Evolutionary conservation across 208 protist species (phyloP).

Genomic region (Angomonas deanei): DNA sequence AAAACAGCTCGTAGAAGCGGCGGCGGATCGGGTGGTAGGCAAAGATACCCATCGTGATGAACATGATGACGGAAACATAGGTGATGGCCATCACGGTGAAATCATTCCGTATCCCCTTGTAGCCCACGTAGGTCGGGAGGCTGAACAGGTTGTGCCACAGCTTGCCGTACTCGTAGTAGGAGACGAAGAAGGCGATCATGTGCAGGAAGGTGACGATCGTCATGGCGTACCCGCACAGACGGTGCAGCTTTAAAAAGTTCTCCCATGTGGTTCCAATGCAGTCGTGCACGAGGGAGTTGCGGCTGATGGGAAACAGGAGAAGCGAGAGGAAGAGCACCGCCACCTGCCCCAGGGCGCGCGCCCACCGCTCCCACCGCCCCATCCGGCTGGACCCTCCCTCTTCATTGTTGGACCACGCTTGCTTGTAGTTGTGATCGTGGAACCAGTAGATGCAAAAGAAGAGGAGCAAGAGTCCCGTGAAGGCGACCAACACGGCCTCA

Average conservation of each 20-base stretch:
- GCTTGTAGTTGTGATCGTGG: slow-evolving; percentile 57
- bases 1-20: slow-evolving; percentile 61
- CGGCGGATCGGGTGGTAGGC: slow-evolving; percentile 34
- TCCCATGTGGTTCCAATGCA: slow-evolving; percentile 51
- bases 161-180: slow-evolving; percentile 16
- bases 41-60: slow-evolving; percentile 46
- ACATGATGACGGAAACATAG: slow-evolving; percentile 26
- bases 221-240: slow-evolving; percentile 32
- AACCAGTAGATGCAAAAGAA: slow-evolving; percentile 64
- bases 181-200: slow-evolving; percentile 21
- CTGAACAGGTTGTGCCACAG: slow-evolving; percentile 26
- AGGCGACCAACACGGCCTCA: slow-evolving; percentile 21
- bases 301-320: slow-evolving; percentile 42
- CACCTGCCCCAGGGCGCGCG: slow-evolving; percentile 45
- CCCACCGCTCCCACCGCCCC: slow-evolving; percentile 24
- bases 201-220: slow-evolving; percentile 19
- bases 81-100: slow-evolving; percentile 39
- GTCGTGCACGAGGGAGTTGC: slow-evolving; percentile 41
- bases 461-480: slow-evolving; percentile 22
- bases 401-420: slow-evolving; percentile 5
- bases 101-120: slow-evolving; percentile 17
- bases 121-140: slow-evolving; percentile 11
- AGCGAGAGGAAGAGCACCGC: slow-evolving; percentile 50
- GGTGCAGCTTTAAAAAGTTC: slow-evolving; percentile 48
- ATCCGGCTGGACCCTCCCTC: slow-evolving; percentile 1